A percentile compares a stretch with the other conserved stretches of the same genome.
These are phyloP conservation scores for Pisolithus tinctorius DNA, from an alignment of 768 basidiomycete genomes.

Conservation along the genomic window DNA sequence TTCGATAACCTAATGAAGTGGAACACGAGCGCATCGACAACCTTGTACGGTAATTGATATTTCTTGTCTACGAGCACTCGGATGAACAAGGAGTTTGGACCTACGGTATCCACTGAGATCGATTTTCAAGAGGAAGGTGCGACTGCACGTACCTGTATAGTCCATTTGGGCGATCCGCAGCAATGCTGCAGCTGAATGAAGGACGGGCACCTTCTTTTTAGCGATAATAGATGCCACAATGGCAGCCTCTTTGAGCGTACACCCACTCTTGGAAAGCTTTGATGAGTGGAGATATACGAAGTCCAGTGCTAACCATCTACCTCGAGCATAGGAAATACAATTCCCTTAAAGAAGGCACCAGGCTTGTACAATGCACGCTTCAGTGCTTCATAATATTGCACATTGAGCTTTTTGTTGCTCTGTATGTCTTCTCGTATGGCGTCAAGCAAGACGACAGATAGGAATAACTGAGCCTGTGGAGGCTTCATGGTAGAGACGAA, in stretches of 20 bases:
- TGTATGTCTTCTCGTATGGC: conserved; percentile 85
- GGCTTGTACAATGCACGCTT: conserved; percentile 94
- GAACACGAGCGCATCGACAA: conserved; percentile 94
- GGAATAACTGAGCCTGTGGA: conserved; percentile 84
- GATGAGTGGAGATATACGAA: conserved; percentile 23
- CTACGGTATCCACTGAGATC: conserved; percentile 24
- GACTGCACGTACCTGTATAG: conserved; percentile 60
- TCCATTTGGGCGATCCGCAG: conserved; percentile 94
- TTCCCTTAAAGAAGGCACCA: conserved; percentile 96
- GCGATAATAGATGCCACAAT: conserved; percentile 89
- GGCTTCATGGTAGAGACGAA: conserved; percentile 98
- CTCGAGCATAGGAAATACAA: conserved; percentile 92
- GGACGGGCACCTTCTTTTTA: conserved; percentile 89
- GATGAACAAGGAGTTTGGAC: conserved; percentile 94
- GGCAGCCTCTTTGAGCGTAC: conserved; percentile 89
- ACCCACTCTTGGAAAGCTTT: conserved; percentile 49
- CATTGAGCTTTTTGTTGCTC: conserved; percentile 81
- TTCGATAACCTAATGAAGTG: conserved; percentile 97
- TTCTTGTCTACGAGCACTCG: conserved; percentile 97
- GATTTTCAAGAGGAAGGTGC: not conserved
- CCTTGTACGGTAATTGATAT: conserved; percentile 95
- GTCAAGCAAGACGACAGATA: conserved; percentile 87
- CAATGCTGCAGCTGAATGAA: conserved; percentile 93
- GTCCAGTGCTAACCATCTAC: conserved; percentile 37
- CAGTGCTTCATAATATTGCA: conserved; percentile 90